Evolutionary conservation across 2,329 filamentous ascomycete species (phyloP), one percentile per base, ranked within the genome.

Genomic region (Cordyceps javanica): DNA sequence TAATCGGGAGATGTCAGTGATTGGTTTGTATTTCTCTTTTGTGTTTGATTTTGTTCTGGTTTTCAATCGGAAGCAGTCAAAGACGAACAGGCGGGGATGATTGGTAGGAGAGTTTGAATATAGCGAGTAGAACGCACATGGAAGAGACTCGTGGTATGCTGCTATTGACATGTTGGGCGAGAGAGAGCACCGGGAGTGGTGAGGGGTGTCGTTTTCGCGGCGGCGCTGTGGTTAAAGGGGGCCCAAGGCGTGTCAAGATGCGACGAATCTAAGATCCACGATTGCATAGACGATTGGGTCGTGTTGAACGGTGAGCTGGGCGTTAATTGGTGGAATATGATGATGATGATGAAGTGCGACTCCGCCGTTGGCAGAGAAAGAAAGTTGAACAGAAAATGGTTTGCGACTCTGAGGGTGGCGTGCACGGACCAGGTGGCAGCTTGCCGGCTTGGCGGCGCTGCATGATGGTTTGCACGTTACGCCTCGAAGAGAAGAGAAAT

Each of bases 131-230:
- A n/a, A 60, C 82, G 63, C 82, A 91, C 89, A 93, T 50, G 90
- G 89, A 23, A 95, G 84, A 23, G 88, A 90, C 69, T 94, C 89
- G 74, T 91, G 87, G 61, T 87, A 75, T 54, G 73, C 74, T 51
- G 71, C 68, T 41, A 65, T 48, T 26, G 61, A 62, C 66, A 68
- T 68, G 50, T 54, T 54, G 16, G 8, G n/a, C 5, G 16, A 25
- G 23, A n/a, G n/a, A n/a, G n/a, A n/a, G n/a, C n/a, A n/a, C n/a
- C n/a, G n/a, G n/a, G n/a, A n/a, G n/a, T n/a, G n/a, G n/a, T n/a
- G n/a, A n/a, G n/a, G n/a, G n/a, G n/a, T n/a, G n/a, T n/a, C n/a
- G n/a, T 34, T 30, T 52, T 14, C 13, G 49, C 25, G 44, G 49
- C 49, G 49, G 49, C 25, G 49, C 49, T 52, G 49, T 52, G 49